Percentiles rank a stretch among this genome's conserved stretches.
Evolutionary conservation across 306 rosid genomes (phyloP).

Genomic region (Cucurbita moschata): DNA sequence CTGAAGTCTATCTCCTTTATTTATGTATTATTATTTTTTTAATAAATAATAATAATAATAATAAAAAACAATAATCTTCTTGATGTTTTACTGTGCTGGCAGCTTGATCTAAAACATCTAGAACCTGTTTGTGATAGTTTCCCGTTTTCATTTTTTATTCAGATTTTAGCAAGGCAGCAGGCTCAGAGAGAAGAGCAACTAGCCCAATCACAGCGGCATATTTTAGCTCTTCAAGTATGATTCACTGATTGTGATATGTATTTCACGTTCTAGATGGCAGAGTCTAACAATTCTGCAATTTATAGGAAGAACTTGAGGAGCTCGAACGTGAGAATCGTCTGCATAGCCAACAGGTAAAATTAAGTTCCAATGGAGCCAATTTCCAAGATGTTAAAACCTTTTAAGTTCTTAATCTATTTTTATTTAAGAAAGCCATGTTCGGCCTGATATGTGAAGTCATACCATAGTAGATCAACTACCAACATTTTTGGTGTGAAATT

Average conservation of each 20-base stretch:
- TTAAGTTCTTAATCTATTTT: background rate
- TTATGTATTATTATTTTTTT: too few species aligned
- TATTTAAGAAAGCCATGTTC: background rate
- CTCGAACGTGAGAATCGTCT: slow-evolving; percentile 93
- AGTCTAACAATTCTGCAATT: background rate
- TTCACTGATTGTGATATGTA: slow-evolving; percentile 5
- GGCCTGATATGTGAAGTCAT: background rate
- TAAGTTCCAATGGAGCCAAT: background rate
- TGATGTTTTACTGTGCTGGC: too few species aligned
- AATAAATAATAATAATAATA: too few species aligned
- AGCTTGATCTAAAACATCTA: background rate
- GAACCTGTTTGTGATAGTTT: slow-evolving; percentile 7
- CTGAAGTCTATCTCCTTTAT: too few species aligned
- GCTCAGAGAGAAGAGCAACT: slow-evolving; percentile 98
- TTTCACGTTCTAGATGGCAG: background rate
- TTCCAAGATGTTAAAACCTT: background rate
- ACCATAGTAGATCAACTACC: background rate
- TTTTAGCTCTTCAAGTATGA: slow-evolving; percentile 94
- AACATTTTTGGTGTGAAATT: background rate
- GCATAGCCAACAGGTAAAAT: slow-evolving; percentile 81
- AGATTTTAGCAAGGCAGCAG: slow-evolving; percentile 97
- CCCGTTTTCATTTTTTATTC: slow-evolving; percentile 20
- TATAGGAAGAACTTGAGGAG: slow-evolving; percentile 91
- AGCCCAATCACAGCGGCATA: slow-evolving; percentile 87
- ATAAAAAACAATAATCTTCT: too few species aligned